Evolutionary conservation across 2,329 filamentous ascomycete genomes (phyloP).

Genomic region (Tolypocladium album): DNA sequence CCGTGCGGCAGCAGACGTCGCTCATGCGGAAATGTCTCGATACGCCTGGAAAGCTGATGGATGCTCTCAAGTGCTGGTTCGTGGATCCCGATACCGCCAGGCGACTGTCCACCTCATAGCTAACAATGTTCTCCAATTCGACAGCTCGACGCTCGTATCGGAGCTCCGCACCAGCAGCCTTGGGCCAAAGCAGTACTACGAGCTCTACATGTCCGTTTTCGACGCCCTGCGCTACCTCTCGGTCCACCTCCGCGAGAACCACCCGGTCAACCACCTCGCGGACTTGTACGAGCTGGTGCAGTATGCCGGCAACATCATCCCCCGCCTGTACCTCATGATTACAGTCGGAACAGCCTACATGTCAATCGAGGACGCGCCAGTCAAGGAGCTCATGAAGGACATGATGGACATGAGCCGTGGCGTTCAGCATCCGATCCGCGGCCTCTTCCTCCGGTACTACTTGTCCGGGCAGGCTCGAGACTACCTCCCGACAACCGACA

Average conservation of each 20-base stretch:
- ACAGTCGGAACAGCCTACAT: conserved; percentile 99
- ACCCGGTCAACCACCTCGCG: conserved; percentile 94
- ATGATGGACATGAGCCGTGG: conserved; percentile 99
- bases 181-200: conserved; percentile 99
- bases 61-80: conserved; percentile 98
- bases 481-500: conserved; percentile 66
- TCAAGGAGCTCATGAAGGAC: conserved; percentile 99
- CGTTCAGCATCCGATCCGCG: conserved; percentile 92
- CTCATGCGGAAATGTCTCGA: conserved; percentile 98
- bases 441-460: conserved; percentile 92
- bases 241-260: conserved; percentile 91
- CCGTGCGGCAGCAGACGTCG: conserved; percentile 92
- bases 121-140: background rate
- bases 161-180: conserved; percentile 94
- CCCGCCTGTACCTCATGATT: conserved; percentile 95
- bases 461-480: conserved; percentile 91
- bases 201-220: conserved; percentile 98
- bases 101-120: background rate
- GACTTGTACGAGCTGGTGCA: conserved; percentile 97
- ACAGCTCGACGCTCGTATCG: conserved; percentile 92
- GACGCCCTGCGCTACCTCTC: conserved; percentile 94
- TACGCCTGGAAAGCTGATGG: conserved; percentile 97
- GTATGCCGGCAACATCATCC: conserved; percentile 96
- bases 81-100: conserved; percentile 18
- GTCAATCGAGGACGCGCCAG: conserved; percentile 93